These are phyloP conservation scores for Halteria grandinella DNA, from an alignment of 73 alveolate species.

Conservation along the genomic window DNA sequence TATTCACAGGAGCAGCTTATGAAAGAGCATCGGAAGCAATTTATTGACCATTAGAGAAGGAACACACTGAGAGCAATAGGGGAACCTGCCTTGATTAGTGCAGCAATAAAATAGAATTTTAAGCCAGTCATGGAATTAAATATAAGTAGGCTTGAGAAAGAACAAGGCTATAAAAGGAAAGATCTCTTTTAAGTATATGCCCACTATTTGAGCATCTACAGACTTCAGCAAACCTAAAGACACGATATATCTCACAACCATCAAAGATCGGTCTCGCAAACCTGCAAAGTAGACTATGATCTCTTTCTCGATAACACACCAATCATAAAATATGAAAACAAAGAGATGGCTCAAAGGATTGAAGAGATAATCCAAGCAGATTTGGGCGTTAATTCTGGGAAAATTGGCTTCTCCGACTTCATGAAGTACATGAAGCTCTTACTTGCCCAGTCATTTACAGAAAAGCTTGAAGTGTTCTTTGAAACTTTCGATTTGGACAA, in stretches of 20 bases:
- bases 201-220: conserved; percentile 9
- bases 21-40: background rate
- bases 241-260: background rate
- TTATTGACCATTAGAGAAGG: background rate
- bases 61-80: conserved; percentile 1
- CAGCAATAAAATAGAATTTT: conserved; percentile 19
- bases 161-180: conserved; percentile 25
- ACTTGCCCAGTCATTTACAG: conserved; percentile 33
- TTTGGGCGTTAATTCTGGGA: background rate
- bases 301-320: conserved; percentile 30
- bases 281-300: conserved; percentile 17
- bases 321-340: conserved; percentile 27
- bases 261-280: background rate
- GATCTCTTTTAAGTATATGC: conserved; percentile 24
- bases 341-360: conserved; percentile 27
- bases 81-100: background rate
- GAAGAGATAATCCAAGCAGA: background rate
- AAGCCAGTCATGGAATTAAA: conserved; percentile 10
- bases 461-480: conserved; percentile 43
- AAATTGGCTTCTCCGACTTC: conserved; percentile 24
- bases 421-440: conserved; percentile 4
- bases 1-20: too few relatives aligned
- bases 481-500: conserved; percentile 38
- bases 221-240: conserved; percentile 30
- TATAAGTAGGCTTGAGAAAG: background rate